Conservation (phyloP, 2,329 filamentous ascomycete species). For the Aspergillus hiratsukae region DNA sequence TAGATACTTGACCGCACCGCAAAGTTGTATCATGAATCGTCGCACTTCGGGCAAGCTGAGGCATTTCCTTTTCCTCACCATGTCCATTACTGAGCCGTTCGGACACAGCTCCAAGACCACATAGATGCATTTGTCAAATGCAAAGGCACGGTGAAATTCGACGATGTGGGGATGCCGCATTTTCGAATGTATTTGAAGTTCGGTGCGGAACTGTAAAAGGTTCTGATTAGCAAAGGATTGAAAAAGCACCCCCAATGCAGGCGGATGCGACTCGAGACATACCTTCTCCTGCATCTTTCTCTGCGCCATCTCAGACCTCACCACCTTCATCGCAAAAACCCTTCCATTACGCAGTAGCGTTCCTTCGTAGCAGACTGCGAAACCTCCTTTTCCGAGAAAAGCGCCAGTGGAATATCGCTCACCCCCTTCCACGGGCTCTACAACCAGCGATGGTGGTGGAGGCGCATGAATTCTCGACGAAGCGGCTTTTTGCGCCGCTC, state of each 20-base stretch:
- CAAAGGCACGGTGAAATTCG: conserved; percentile 89
- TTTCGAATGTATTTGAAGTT: conserved; percentile 97
- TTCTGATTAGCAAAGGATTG: conserved; percentile 7
- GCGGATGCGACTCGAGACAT: conserved; percentile 3
- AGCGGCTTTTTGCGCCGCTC: conserved; percentile 27
- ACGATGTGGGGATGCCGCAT: conserved; percentile 96
- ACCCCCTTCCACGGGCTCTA: conserved; percentile 41
- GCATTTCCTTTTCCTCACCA: conserved; percentile 87
- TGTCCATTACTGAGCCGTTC: conserved; percentile 95
- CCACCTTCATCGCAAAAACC: conserved; percentile 48
- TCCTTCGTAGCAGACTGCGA: conserved; percentile 49
- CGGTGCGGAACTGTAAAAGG: conserved; percentile 59
- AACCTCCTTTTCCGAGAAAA: conserved; percentile 48
- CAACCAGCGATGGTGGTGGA: conserved; percentile 41
- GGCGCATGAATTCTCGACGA: conserved; percentile 43
- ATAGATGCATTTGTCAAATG: conserved; percentile 83
- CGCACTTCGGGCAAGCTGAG: conserved; percentile 91
- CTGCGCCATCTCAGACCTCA: conserved; percentile 47
- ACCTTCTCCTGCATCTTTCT: conserved; percentile 52
- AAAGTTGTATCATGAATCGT: conserved; percentile 89
- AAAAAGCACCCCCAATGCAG: neutral
- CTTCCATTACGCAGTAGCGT: conserved; percentile 40
- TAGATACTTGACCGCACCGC: conserved; percentile 96
- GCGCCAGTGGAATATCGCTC: conserved; percentile 44
- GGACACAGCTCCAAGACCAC: conserved; percentile 91